Evolutionary conservation across 768 basidiomycete genomes (phyloP).

Genomic region (Exsudoporus frostii): DNA sequence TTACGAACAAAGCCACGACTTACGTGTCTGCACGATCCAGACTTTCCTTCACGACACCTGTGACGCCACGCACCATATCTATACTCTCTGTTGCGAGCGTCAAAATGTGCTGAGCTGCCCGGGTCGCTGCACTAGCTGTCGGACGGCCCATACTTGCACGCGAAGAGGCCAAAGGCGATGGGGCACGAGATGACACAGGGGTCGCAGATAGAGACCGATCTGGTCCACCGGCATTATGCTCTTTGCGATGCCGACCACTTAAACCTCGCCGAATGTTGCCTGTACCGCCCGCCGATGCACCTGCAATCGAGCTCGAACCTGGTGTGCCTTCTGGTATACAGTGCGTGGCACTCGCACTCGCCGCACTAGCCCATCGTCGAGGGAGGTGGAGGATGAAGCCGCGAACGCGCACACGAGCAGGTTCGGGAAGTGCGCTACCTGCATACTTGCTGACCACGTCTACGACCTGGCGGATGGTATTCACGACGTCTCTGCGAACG

Average conservation of each 20-base stretch:
- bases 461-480: conserved; percentile 86
- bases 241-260: conserved; percentile 28
- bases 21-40: conserved; percentile 85
- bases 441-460: conserved; percentile 84
- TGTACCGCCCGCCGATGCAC: conserved; percentile 26
- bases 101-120: conserved; percentile 78
- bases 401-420: conserved; percentile 68
- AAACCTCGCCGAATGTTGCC: conserved; percentile 19
- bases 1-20: conserved; percentile 26
- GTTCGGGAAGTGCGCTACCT: conserved; percentile 83
- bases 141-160: conserved; percentile 24
- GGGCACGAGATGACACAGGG: conserved; percentile 34
- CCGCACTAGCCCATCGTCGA: conserved; percentile 64
- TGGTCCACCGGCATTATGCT: conserved; percentile 38
- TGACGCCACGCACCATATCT: conserved; percentile 89
- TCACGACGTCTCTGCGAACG: conserved; percentile 80
- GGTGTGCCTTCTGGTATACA: conserved; percentile 27
- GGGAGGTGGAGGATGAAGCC: conserved; percentile 80
- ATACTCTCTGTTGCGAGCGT: conserved; percentile 86
- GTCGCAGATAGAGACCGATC: conserved; percentile 32
- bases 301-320: conserved; percentile 37
- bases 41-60: conserved; percentile 83
- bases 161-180: conserved; percentile 31
- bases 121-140: conserved; percentile 55
- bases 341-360: conserved; percentile 24